phyloP scores from a whole-genome alignment of 129 eudicot genomes.

The Ambrosia trifida region DNA sequence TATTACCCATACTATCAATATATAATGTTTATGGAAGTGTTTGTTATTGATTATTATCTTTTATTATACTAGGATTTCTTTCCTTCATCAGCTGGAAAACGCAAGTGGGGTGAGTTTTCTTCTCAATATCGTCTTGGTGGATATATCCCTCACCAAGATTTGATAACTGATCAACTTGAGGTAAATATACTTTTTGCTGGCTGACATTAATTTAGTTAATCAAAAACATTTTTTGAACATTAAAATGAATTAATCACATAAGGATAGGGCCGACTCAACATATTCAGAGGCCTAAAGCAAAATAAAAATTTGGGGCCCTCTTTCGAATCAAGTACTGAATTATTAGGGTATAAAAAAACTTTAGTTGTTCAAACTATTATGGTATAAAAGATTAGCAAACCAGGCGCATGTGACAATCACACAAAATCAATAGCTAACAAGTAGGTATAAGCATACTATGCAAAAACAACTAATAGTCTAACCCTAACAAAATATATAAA shows the following conservation, averaged over 20 bases:
- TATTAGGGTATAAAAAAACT: too few species aligned
- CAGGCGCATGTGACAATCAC: too few species aligned
- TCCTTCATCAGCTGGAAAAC: slow-evolving; percentile 57
- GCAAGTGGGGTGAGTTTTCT: slow-evolving; percentile 71
- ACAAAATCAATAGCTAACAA: too few species aligned
- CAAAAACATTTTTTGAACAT: not conserved
- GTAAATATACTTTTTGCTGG: slow-evolving; percentile 15
- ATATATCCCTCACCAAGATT: slow-evolving; percentile 74
- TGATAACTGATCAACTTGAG: slow-evolving; percentile 31
- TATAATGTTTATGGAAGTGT: slow-evolving; percentile 17
- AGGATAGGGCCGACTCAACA: too few species aligned
- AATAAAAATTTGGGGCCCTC: too few species aligned
- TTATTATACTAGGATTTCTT: slow-evolving; percentile 35
- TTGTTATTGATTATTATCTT: slow-evolving; percentile 12
- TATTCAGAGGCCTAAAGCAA: too few species aligned
- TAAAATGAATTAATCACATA: not conserved
- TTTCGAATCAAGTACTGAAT: too few species aligned
- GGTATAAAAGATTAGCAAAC: too few species aligned
- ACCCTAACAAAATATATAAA: too few species aligned
- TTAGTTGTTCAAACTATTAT: too few species aligned
- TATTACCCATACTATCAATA: not conserved
- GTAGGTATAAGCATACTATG: too few species aligned
- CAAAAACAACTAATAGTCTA: too few species aligned
- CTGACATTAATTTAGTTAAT: not conserved
- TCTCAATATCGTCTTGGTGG: slow-evolving; percentile 60